Percentiles rank a stretch among this genome's conserved stretches.
Evolutionary conservation across 345 rosid species (phyloP).

Genomic region (Trapa bicornis): DNA sequence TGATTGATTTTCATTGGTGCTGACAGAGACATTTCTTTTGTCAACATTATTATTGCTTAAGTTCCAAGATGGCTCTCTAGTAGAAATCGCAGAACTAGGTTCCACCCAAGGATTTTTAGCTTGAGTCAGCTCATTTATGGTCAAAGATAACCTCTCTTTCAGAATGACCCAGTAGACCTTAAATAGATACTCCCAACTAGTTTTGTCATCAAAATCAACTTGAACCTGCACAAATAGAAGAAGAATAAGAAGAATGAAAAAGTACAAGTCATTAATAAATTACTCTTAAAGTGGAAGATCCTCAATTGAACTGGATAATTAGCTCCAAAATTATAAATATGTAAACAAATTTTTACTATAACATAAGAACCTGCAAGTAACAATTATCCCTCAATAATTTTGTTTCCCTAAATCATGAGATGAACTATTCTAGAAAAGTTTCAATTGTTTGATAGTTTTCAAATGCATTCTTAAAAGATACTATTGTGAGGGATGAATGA

Average conservation of each 20-base stretch:
- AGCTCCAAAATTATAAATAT: neutral
- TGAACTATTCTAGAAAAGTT: neutral
- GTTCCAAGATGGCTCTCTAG: conserved; percentile 18
- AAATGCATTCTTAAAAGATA: neutral
- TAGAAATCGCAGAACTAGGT: conserved; percentile 20
- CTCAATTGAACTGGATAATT: neutral
- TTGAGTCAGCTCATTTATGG: conserved; percentile 52
- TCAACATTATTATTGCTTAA: conserved; percentile 19
- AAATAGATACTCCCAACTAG: conserved; percentile 97
- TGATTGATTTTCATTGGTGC: conserved; percentile 22
- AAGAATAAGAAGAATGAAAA: neutral
- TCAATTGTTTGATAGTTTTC: neutral
- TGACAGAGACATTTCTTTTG: conserved; percentile 18
- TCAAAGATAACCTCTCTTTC: conserved; percentile 62
- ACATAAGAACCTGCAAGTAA: neutral
- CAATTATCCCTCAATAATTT: neutral
- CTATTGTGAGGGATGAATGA: neutral
- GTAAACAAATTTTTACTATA: neutral
- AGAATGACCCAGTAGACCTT: conserved; percentile 74
- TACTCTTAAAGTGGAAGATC: neutral
- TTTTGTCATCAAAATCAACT: conserved; percentile 93
- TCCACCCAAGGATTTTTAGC: conserved; percentile 78
- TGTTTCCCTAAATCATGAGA: neutral
- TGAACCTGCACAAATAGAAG: conserved; percentile 40
- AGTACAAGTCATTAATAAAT: neutral